Conservation (phyloP, 305 asterid genomes). For the Fraxinus platypoda region DNA sequence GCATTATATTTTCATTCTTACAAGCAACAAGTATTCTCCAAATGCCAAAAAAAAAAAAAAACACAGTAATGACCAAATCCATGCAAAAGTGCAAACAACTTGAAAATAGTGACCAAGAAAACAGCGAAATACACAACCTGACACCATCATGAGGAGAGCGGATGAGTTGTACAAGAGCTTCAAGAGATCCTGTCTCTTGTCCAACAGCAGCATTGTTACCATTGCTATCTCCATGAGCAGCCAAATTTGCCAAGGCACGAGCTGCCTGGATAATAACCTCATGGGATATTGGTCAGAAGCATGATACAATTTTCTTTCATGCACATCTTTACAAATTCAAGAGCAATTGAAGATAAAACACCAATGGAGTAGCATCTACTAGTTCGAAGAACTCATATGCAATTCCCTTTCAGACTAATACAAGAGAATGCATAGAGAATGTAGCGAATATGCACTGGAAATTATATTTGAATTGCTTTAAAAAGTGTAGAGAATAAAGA, state of each 20-base stretch:
- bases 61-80: not conserved
- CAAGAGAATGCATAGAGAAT: not conserved
- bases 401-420: not conserved
- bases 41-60: not conserved
- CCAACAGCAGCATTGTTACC: conserved; percentile 57
- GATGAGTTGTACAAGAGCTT: conserved; percentile 54
- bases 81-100: not conserved
- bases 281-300: conserved; percentile 16
- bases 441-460: not conserved
- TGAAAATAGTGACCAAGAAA: conserved; percentile 1
- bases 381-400: not conserved
- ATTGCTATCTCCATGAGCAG: conserved; percentile 61
- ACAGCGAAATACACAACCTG: conserved; percentile 29
- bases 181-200: conserved; percentile 58
- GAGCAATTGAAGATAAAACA: conserved; percentile 15
- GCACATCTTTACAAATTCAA: conserved; percentile 1
- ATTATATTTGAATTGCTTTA: not conserved
- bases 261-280: conserved; percentile 40
- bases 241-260: conserved; percentile 59
- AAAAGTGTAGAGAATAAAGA: not conserved
- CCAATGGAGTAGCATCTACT: conserved; percentile 13
- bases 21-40: not conserved
- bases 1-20: not conserved
- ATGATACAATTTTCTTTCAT: not conserved
- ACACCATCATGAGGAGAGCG: conserved; percentile 54